Base-by-base conservation (phyloP, 2,329 filamentous ascomycete genomes). In the Phialophora tarda region DNA sequence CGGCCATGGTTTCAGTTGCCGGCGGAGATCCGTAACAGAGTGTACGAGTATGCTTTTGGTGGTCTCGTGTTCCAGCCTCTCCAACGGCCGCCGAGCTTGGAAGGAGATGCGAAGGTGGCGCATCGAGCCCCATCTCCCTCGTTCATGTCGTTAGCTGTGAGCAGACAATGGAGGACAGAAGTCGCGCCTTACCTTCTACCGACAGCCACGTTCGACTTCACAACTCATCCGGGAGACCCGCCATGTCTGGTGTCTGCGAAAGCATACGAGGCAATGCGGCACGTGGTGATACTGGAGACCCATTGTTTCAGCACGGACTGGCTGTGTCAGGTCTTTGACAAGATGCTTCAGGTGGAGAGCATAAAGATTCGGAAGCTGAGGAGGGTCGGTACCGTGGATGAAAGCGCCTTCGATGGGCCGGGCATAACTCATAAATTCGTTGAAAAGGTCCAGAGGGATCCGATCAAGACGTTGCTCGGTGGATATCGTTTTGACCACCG, bases 401-500 rank as follows among this genome's bases (percentile, higher is more conserved):
- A 26, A 32, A 48, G 30, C 10, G 28, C 30, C 26, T 50, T 59
- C 48, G 44, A 58, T n/a, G 62, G 62, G 14, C 54, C 41, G 4
- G 17, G 12, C 21, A 14, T 63, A 12, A 24, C 26, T 24, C 24
- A 23, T 41, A 34, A 17, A 11, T 59, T 63, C 41, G 8, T 59
- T 26, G 62, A 58, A 4, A 58, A 38, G 10, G 53, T 57, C 54
- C 34, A 53, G 21, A 12, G 11, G 2, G 54, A 59, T 11, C 55
- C 62, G 6, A 32, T 63, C 41, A 41, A 32, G 47, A 38, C 53
- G 2, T 32, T 63, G 41, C 47, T 63, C 17, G 34, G 21, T 3
- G 62, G 59, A 55, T 62, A 62, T 62, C 59, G 50, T 14, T 62
- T 62, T 34, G 59, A 62, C n/a, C 59, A 62, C 23, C 14, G 32